These are phyloP conservation scores for Forsythia suspensa DNA, from an alignment of 257 asterid species.

Conservation along the genomic window DNA sequence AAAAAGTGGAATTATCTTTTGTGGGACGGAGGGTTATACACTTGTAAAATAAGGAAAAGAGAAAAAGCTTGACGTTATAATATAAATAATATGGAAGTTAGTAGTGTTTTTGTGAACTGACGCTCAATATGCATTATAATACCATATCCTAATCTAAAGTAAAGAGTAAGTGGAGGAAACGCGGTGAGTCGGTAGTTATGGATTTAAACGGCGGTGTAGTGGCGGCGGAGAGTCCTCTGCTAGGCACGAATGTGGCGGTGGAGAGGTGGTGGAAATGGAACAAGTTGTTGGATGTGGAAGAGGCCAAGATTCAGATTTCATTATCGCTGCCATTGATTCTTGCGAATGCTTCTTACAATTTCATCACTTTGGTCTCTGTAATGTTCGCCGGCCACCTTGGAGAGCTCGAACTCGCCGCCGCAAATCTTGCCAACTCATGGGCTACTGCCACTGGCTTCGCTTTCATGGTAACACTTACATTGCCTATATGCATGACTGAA, in stretches of 20 bases:
- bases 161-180: too few species aligned
- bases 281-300: conserved; percentile 16
- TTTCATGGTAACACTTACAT: conserved; percentile 22
- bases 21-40: too few species aligned
- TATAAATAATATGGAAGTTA: too few species aligned
- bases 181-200: too few species aligned
- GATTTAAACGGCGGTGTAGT: neutral
- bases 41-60: too few species aligned
- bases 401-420: conserved; percentile 25
- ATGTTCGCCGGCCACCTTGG: conserved; percentile 43
- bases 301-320: conserved; percentile 17
- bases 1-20: too few species aligned
- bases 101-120: too few species aligned
- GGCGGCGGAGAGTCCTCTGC: neutral
- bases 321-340: conserved; percentile 30
- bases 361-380: conserved; percentile 25
- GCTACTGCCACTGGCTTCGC: conserved; percentile 32
- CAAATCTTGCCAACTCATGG: conserved; percentile 38
- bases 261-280: conserved; percentile 21
- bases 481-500: too few species aligned
- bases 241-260: neutral
- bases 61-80: too few species aligned
- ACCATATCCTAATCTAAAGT: too few species aligned
- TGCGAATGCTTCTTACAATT: conserved; percentile 19
- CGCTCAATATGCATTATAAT: too few species aligned